Base-by-base conservation (phyloP, 106 monocot genomes). In the Dactylorhiza incarnata region DNA sequence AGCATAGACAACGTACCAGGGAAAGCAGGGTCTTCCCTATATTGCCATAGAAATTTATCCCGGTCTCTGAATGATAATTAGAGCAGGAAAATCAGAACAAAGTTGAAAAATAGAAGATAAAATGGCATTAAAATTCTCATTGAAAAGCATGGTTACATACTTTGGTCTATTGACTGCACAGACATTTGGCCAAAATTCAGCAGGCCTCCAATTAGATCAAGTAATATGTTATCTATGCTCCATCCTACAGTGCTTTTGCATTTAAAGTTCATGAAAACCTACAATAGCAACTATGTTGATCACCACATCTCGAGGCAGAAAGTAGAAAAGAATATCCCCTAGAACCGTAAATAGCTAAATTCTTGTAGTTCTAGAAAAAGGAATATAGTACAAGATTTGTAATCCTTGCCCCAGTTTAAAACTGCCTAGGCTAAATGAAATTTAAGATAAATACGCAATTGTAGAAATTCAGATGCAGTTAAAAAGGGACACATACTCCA, bases 1-100 rank as follows among this genome's bases (percentile, higher is more conserved):
- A 69, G 23, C 14, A 69, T 26, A 17, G 58, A 53, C 6, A 49
- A 55, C 79, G 46, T 85, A 92, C 92, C 89, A 92, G 76, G 13
- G 92, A 92, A 76, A 92, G 92, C 50, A 92, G 78, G 59, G 92
- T 92, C 77, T 92, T 92, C 56, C 92, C 92, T 14, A 92, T 89
- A 79, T 92, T 92, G 54, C 92, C 92, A 44, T 92, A 92, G 67
- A 92, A 92, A 74, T 92, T 92, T 71, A 89, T 80, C 71, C 81
- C 75, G 15, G 92, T 81, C 81, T 80, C 92, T 92, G 85, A 77
- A 89, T 14, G 5, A 61, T 17, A 70, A 52, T 5, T 48, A 44
- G 53, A 20, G 50, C 12, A 71, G 10, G 29, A 25, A 17, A 75
- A 70, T 56, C 17, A 25, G 17, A 65, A 13, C 14, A 72, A 1